phyloP scores from a whole-genome alignment of 306 rosid genomes.

The Gynostemma pentaphyllum region DNA sequence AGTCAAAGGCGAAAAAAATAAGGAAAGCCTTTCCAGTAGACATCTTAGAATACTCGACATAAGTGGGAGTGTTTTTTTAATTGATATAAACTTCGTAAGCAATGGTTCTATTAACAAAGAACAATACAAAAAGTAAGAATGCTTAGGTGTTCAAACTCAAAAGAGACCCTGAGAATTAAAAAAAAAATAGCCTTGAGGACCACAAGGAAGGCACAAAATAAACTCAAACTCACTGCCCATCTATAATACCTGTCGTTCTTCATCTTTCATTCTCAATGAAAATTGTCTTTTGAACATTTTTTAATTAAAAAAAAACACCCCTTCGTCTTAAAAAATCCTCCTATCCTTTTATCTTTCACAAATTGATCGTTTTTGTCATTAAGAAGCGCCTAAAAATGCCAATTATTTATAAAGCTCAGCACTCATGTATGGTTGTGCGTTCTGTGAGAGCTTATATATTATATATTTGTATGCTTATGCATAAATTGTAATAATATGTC shows the following conservation, averaged over 20 bases:
- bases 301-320: too few relatives aligned
- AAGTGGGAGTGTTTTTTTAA: background rate
- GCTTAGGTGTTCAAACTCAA: background rate
- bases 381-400: background rate
- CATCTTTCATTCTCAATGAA: too few relatives aligned
- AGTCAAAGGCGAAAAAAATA: background rate
- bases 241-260: background rate
- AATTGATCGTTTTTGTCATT: background rate
- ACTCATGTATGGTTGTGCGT: background rate
- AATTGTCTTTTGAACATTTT: too few relatives aligned
- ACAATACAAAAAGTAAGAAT: background rate
- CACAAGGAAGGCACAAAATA: background rate
- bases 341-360: background rate
- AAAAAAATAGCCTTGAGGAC: background rate
- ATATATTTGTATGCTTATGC: background rate
- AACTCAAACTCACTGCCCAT: background rate
- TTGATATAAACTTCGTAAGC: background rate
- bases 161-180: background rate
- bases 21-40: background rate
- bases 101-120: background rate
- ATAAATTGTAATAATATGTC: conserved; percentile 1
- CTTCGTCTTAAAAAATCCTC: background rate
- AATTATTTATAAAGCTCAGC: background rate
- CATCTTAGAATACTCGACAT: background rate
- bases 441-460: background rate